Base-by-base conservation (phyloP, 495 filamentous ascomycete species). In the Neurospora tetraspora region DNA sequence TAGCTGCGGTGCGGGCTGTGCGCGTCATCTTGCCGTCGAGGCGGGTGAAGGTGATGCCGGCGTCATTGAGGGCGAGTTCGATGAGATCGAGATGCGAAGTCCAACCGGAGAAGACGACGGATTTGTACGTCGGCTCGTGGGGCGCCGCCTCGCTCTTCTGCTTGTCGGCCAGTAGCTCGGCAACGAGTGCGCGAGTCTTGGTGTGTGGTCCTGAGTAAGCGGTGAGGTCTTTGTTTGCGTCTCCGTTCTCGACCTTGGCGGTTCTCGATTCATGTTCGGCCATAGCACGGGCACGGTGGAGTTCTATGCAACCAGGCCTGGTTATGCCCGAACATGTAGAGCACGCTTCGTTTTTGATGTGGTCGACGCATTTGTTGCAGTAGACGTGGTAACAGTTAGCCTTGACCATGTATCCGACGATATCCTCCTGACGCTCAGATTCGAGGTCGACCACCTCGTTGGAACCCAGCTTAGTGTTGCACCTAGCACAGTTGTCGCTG, bases 1-100 rank as follows among this genome's bases (percentile, higher is more conserved):
- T 89, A 3, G 94, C 90, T 2, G 84, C 85, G 36, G 86, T 88
- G 73, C 96, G 91, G 20, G 91, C 87, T 5, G 83, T 78, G 31
- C 94, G 90, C 0, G 86, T 83, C 92, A 98, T 96, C 69, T 88
- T 92, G 16, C 96, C 96, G 78, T 98, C 96, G 3, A 99, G 88
- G 12, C 95, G 92, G n/a, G 87, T 88, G 77, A 87, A 96, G 4
- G 78, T 82, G 77, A 97, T 88, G 9, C 84, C 84, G 40, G 87
- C 86, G 65, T 89, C 86, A 68, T 90, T 85, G 16, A 99, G 84
- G 3, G 96, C 95, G 69, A 93, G 88, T 77, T 97, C 89, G 75
- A 99, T 96, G 16, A 99, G 88, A 78, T 99, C 95, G 39, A 99
- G 88, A 79, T 98, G 94, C 3, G 92, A 90, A 0, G 95, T 98